Base-by-base conservation (phyloP, 2,329 filamentous ascomycete genomes). In the Stachybotrys echinatus region DNA sequence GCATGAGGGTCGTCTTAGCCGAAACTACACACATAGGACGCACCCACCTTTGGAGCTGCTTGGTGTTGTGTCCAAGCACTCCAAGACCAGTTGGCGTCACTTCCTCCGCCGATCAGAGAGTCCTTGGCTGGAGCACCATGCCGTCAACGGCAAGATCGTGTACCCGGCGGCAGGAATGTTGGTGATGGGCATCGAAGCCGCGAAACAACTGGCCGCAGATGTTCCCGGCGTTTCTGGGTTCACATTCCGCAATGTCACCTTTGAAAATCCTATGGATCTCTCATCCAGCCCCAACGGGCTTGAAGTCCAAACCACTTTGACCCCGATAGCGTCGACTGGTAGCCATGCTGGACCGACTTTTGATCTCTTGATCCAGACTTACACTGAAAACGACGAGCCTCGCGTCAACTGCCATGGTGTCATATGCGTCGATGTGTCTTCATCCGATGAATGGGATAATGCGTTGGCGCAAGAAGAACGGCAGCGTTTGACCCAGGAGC, bases 81-180 rank as follows among this genome's bases (percentile, higher is more conserved):
- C 7, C 52, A 58, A 69, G 10, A 71, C 72, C 0, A 47, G 52
- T 0, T 80, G 72, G 71, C 58, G 71, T 73, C 42, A 43, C 73
- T 2, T 54, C 77, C 1, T 58, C 62, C 2, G 49, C 70, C 1
- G 59, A 61, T 0, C 65, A 76, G 23, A 50, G 12, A 27, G 31
- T 12, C 50, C 61, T 6, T 75, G 72, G 73, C 50, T 75, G 2
- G 42, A 48, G 4, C 63, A 71, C 47, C 70, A 76, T 46, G 40
- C 52, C 14, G 40, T 70, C 23, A 42, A 57, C n/a, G 55, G 58
- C 6, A 49, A 55, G 6, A 57, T 62, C 6, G 42, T 69, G 5
- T 66, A 64, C 48, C 65, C 64, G 12, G 61, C 51, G 3, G 59
- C 60, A 8, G 64, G 61, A 12, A 64, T 61, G 58, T 47, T 62